phyloP scores from a whole-genome alignment of 768 basidiomycete genomes.

The Tremella mesenterica region DNA sequence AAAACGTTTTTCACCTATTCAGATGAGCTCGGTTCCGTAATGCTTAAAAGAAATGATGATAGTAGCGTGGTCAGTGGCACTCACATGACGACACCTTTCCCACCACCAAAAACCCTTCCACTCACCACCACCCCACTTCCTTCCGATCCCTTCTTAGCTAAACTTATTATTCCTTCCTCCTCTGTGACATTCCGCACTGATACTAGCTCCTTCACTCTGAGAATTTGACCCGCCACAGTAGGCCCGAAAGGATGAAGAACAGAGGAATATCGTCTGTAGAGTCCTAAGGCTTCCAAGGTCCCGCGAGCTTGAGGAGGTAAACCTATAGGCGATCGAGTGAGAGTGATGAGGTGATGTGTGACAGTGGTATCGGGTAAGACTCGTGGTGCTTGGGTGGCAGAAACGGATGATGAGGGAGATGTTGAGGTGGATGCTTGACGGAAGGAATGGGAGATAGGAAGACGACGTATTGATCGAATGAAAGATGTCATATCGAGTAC shows the following conservation, averaged over 20 bases:
- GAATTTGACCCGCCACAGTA: constrained; percentile 73
- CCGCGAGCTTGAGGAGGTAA: constrained; percentile 62
- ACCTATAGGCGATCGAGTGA: constrained; percentile 76
- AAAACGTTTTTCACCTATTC: too few relatives aligned
- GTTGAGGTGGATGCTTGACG: too few relatives aligned
- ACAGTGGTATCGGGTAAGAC: too few relatives aligned
- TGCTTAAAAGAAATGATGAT: too few relatives aligned
- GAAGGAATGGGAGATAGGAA: too few relatives aligned
- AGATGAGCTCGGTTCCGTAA: too few relatives aligned
- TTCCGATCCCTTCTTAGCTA: constrained; percentile 29
- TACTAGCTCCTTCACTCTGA: constrained; percentile 79
- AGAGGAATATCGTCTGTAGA: constrained; percentile 67
- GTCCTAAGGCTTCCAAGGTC: constrained; percentile 71
- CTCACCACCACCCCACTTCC: constrained; percentile 28
- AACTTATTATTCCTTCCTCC: constrained; percentile 23
- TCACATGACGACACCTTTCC: not conserved
- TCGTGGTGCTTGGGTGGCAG: too few relatives aligned
- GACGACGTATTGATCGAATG: too few relatives aligned
- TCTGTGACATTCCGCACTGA: constrained; percentile 73
- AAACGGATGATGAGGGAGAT: too few relatives aligned
- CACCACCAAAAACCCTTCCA: constrained; percentile 21
- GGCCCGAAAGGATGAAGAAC: constrained; percentile 69
- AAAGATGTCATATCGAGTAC: too few relatives aligned
- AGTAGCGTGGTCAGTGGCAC: too few relatives aligned
- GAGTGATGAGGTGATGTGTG: constrained; percentile 87